Evolutionary conservation across 441 rosid genomes (phyloP).

Genomic region (Adansonia rubrostipa): DNA sequence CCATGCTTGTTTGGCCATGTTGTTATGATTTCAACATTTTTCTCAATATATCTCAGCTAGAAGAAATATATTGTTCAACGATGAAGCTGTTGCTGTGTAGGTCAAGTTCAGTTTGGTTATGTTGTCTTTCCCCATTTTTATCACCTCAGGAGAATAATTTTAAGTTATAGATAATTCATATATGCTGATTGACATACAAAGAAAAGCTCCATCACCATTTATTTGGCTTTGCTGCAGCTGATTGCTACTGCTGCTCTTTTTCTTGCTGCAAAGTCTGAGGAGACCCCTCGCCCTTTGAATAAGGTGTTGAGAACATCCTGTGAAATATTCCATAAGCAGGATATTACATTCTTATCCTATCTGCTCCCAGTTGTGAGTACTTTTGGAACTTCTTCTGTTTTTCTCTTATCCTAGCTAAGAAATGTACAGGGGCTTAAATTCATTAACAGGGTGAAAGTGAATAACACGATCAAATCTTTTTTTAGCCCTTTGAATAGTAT

Average conservation of each 20-base stretch:
- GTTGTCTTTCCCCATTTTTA: background rate
- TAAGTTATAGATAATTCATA: background rate
- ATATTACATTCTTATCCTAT: constrained; percentile 58
- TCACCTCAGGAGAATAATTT: background rate
- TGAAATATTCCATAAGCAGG: constrained; percentile 70
- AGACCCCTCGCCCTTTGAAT: constrained; percentile 72
- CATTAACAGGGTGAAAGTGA: background rate
- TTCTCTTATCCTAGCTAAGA: constrained; percentile 12
- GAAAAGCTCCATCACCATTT: background rate
- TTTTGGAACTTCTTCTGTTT: background rate
- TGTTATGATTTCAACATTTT: background rate
- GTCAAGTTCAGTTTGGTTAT: background rate
- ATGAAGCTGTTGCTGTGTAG: constrained; percentile 10
- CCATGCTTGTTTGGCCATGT: background rate
- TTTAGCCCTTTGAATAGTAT: background rate
- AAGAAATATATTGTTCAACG: background rate
- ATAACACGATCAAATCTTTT: background rate
- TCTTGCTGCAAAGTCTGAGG: constrained; percentile 79
- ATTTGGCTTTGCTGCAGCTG: constrained; percentile 48
- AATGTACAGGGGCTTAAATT: background rate
- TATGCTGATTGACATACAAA: background rate
- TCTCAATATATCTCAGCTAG: background rate
- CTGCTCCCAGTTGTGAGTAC: constrained; percentile 66
- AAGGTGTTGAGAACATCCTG: constrained; percentile 58
- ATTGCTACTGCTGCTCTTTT: constrained; percentile 79